Base-by-base conservation (phyloP, 352 stramenopile genomes). In the Pythium plurisporium region DNA sequence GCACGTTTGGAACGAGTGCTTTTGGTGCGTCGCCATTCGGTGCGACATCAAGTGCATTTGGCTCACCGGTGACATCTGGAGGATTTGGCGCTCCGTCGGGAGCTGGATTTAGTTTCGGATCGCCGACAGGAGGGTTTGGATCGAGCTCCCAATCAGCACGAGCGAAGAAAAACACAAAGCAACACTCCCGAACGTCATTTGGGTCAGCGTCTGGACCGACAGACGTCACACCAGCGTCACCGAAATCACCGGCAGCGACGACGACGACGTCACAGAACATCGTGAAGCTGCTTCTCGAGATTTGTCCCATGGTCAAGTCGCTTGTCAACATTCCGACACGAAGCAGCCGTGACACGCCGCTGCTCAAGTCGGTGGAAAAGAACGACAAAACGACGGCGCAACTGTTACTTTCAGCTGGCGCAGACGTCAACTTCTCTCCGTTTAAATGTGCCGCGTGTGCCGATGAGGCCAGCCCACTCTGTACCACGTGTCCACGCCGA, bases 291-390 rank as follows among this genome's bases (percentile, higher is more conserved):
- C 43, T 89, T 12, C 43, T 86, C 14, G 75, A 82, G 27, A 40
- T 54, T 0, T 62, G 63, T 1, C 46, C 66, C 5, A 64, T 81
- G 43, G 56, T 7, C 68, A 75, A 50, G 67, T 56, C 4, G 37
- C 66, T 61, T 3, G 31, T 88, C 12, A 77, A 87, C 26, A 69
- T 81, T 9, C 59, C 73, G 0, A 58, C 73, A 20, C 70, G 70
- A 11, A 42, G 30, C 14, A 68, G 58, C 15, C 73, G 73, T 26
- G 75, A 82, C 50, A 89, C 79, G 1, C 66, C 82, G 10, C 45
- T 91, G 27, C 60, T 80, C 41, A 74, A 62, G 27, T 78, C 77
- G 4, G 68, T 91, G 1, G 53, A 73, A 25, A 61, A 63, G 1
- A 66, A 67, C 3, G 70, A 87, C 41, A 20, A 63, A 2, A 44